phyloP scores from a whole-genome alignment of 202 grass and related monocot species.

The Carex arenaria region DNA sequence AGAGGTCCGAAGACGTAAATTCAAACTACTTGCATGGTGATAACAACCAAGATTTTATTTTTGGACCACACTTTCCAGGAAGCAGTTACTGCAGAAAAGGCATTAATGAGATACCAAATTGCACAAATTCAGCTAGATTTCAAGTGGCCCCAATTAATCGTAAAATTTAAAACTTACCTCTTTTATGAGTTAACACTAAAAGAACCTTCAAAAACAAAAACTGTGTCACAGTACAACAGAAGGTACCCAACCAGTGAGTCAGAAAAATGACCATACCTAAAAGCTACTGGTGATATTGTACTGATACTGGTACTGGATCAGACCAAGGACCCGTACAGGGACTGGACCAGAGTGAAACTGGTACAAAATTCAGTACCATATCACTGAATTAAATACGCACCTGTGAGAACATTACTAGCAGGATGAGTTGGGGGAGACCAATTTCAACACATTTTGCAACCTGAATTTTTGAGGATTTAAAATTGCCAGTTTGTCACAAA shows the following conservation, averaged over 20 bases:
- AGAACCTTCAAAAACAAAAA: background rate
- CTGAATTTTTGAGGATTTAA: conserved; percentile 37
- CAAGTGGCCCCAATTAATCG: background rate
- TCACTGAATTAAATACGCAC: conserved; percentile 22
- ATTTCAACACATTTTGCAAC: conserved; percentile 98
- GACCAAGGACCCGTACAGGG: background rate
- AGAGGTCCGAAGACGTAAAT: background rate
- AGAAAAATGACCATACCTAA: background rate
- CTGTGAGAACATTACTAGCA: conserved; percentile 85
- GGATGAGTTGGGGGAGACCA: conserved; percentile 84
- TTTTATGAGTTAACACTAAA: background rate
- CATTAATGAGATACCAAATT: background rate
- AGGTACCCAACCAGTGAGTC: background rate
- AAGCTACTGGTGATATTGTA: background rate
- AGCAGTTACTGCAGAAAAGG: background rate
- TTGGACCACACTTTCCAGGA: background rate
- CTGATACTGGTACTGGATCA: background rate
- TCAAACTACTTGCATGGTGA: background rate
- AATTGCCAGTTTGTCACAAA: conserved; percentile 11
- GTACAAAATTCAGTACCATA: background rate
- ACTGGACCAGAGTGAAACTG: background rate
- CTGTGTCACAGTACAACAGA: background rate
- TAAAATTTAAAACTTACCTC: background rate
- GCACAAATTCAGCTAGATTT: background rate
- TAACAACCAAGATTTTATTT: background rate